phyloP scores from a whole-genome alignment of 208 protist genomes.

The Leishmania martiniquensis region DNA sequence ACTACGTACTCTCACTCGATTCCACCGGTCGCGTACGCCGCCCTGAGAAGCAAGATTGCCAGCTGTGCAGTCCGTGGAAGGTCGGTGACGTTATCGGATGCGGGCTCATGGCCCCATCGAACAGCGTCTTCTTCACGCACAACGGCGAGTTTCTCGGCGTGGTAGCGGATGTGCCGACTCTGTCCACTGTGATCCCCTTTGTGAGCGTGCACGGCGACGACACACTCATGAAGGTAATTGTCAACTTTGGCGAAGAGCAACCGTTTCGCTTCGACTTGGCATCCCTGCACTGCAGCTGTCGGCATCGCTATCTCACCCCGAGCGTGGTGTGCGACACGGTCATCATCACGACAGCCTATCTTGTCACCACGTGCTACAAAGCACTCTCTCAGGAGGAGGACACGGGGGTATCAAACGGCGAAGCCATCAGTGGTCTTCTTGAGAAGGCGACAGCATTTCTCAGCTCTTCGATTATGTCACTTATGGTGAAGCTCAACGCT shows the following conservation, averaged over 20 bases:
- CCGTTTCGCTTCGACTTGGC: constrained; percentile 87
- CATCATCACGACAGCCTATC: constrained; percentile 73
- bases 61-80: constrained; percentile 60
- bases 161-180: constrained; percentile 46
- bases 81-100: constrained; percentile 88
- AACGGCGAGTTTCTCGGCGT: constrained; percentile 89
- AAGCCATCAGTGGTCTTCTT: constrained; percentile 70
- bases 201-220: constrained; percentile 53
- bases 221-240: constrained; percentile 80
- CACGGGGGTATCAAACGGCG: constrained; percentile 36
- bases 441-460: constrained; percentile 76
- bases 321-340: constrained; percentile 63
- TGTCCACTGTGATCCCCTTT: constrained; percentile 68
- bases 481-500: constrained; percentile 43
- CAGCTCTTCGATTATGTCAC: constrained; percentile 36
- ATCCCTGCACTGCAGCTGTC: constrained; percentile 73
- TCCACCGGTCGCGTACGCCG: constrained; percentile 56
- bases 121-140: constrained; percentile 88
- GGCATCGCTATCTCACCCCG: constrained; percentile 50
- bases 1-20: constrained; percentile 50
- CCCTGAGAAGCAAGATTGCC: constrained; percentile 28
- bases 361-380: constrained; percentile 75
- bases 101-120: constrained; percentile 72
- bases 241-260: constrained; percentile 85
- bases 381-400: constrained; percentile 39